Evolutionary conservation across 352 stramenopile species (phyloP).

Genomic region (Phytophthora tubulina): DNA sequence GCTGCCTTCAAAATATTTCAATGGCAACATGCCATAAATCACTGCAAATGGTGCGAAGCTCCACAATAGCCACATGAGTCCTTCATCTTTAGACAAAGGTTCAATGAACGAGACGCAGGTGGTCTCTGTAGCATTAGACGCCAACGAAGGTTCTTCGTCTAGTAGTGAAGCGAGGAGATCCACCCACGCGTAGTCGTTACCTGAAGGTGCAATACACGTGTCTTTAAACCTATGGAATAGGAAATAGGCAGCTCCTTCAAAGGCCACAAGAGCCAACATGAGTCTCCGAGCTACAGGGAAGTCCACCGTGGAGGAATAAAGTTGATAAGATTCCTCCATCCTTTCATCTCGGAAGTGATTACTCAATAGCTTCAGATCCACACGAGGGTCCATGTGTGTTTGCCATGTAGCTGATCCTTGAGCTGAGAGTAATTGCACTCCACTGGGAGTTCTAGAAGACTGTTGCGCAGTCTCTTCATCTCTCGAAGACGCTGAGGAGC

Average conservation of each 20-base stretch:
- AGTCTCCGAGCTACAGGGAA: conserved; percentile 67
- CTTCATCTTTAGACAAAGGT: conserved; percentile 33
- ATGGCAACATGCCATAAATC: conserved; percentile 66
- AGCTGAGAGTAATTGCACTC: conserved; percentile 46
- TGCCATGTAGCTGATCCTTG: conserved; percentile 56
- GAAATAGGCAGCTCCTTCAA: conserved; percentile 66
- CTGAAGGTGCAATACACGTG: conserved; percentile 46
- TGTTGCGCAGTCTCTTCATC: conserved; percentile 2
- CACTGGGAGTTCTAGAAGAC: conserved; percentile 20
- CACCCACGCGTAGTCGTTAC: conserved; percentile 44
- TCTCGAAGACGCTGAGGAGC: conserved; percentile 23
- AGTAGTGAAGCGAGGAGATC: conserved; percentile 31
- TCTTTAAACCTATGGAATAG: conserved; percentile 57
- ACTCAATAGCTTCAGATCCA: conserved; percentile 63
- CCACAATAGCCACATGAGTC: conserved; percentile 61
- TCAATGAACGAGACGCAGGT: conserved; percentile 50
- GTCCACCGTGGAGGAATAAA: conserved; percentile 80
- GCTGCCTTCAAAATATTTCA: conserved; percentile 75
- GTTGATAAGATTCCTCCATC: conserved; percentile 82
- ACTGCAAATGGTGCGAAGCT: conserved; percentile 69
- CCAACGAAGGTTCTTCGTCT: conserved; percentile 9
- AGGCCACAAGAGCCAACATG: conserved; percentile 67
- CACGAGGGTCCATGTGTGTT: conserved; percentile 60
- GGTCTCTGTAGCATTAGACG: conserved; percentile 20
- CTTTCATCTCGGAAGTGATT: conserved; percentile 79